Base-by-base conservation (phyloP, 768 basidiomycete species). In the Boletus insuetus region DNA sequence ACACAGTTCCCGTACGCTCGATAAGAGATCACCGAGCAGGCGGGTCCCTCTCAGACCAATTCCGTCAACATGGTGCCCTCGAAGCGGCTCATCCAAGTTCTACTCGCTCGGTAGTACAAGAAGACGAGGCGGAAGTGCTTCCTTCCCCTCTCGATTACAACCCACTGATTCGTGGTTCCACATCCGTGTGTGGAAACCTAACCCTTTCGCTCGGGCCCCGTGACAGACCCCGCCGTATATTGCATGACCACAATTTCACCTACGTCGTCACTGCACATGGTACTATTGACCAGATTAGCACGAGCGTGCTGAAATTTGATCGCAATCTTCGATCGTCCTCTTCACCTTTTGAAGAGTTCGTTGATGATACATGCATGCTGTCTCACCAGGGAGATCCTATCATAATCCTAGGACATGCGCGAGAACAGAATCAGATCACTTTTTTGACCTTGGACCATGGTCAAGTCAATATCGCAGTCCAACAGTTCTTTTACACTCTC, bases 321-420 rank as follows among this genome's bases (percentile, higher is more conserved):
- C 46, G 34, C 22, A 48, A 49, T n/a, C 39, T 63, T 53, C 67
- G 58, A 45, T 63, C 59, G n/a, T 65, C 67, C 34, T 20, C 53
- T 47, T 55, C 37, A 29, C 64, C 61, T 13, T 54, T 55, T 1
- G 65, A 67, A 55, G 77, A 73, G 32, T 59, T 60, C 20, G 64
- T 81, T 22, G 75, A 80, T 31, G 80, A 79, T 54, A 74, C 75
- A 6, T 80, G 78, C 53, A 46, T 77, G 9, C 41, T 79, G 34
- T 50, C 51, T 6, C 54, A 61, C 24, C 63, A 65, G 8, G 60
- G 65, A 49, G 61, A 61, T 3, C 53, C 65, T 26, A 24, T 72
- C 29, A 46, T 73, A 12, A 54, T 77, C n/a, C 66, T 79, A 0
- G 77, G 71, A 8, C 77, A 78, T 54, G 69, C 66, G 12, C 70